Evolutionary conservation across 768 basidiomycete genomes (phyloP).

Genomic region (Suillus clintonianus): DNA sequence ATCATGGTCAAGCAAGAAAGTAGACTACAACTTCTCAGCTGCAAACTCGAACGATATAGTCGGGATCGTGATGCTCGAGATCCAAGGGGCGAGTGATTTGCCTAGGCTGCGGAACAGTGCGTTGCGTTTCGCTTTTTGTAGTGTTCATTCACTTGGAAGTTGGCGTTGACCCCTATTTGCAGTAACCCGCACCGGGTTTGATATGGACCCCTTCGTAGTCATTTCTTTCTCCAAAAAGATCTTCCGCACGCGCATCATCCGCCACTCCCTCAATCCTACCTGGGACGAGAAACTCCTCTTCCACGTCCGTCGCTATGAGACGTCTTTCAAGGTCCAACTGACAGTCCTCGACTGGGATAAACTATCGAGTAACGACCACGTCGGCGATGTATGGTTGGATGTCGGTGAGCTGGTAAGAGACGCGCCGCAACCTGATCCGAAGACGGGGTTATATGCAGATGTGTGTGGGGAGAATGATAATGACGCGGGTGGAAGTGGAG

Average conservation of each 20-base stretch:
- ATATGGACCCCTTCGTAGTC: slow-evolving; percentile 98
- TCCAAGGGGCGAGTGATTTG: slow-evolving; percentile 79
- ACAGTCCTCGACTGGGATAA: slow-evolving; percentile 97
- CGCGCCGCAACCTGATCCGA: slow-evolving; percentile 65
- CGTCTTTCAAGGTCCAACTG: slow-evolving; percentile 73
- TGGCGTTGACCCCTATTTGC: slow-evolving; percentile 1
- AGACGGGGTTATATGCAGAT: slow-evolving; percentile 48
- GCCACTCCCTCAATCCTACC: slow-evolving; percentile 80
- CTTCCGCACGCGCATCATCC: slow-evolving; percentile 87
- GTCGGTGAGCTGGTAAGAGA: slow-evolving; percentile 68
- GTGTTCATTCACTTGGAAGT: not conserved
- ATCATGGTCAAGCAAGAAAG: slow-evolving; percentile 40
- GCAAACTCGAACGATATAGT: slow-evolving; percentile 70
- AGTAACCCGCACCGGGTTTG: slow-evolving; percentile 89
- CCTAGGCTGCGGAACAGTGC: slow-evolving; percentile 85
- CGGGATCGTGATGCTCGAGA: slow-evolving; percentile 95
- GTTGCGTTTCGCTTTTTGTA: slow-evolving; percentile 34
- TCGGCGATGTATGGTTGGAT: slow-evolving; percentile 77
- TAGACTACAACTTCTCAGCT: slow-evolving; percentile 61
- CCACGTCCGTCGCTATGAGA: slow-evolving; percentile 89
- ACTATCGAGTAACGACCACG: slow-evolving; percentile 81
- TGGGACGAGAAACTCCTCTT: slow-evolving; percentile 98
- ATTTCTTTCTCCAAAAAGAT: slow-evolving; percentile 97
- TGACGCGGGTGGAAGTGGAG: slow-evolving; percentile 46
- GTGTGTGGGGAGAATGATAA: slow-evolving; percentile 15